phyloP scores from a whole-genome alignment of 371 early-diverging fungal species.

The Mucor irregularis region DNA sequence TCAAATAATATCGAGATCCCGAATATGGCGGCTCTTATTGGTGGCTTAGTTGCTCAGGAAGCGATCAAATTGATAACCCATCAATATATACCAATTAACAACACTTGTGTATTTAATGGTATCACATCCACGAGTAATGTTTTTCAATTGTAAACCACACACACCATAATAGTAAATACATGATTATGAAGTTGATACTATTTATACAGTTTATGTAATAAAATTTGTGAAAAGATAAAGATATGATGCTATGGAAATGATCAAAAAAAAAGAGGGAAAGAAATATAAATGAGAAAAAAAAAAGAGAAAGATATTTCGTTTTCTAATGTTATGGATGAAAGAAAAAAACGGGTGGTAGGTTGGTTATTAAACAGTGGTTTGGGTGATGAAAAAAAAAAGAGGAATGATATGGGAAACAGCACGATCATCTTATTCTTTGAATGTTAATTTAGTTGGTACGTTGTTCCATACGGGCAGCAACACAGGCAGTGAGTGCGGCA shows the following conservation, averaged over 20 bases:
- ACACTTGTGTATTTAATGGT: constrained; percentile 84
- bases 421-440: neutral
- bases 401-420: neutral
- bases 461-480: constrained; percentile 41
- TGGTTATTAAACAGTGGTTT: no score
- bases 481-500: constrained; percentile 53
- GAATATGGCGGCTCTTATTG: constrained; percentile 84
- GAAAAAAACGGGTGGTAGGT: neutral
- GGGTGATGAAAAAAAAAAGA: constrained; percentile 1
- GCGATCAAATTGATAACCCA: constrained; percentile 90
- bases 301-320: neutral
- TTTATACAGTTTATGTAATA: neutral
- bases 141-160: constrained; percentile 30
- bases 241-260: neutral
- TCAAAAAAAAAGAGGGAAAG: neutral
- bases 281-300: neutral
- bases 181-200: neutral
- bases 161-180: neutral
- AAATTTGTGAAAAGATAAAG: neutral
- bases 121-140: constrained; percentile 58
- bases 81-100: constrained; percentile 89
- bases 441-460: neutral
- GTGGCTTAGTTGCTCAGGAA: constrained; percentile 95
- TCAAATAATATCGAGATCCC: constrained; percentile 79
- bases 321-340: neutral